phyloP scores from a whole-genome alignment of 2,329 filamentous ascomycete species.

The Ceratocystis destructans region DNA sequence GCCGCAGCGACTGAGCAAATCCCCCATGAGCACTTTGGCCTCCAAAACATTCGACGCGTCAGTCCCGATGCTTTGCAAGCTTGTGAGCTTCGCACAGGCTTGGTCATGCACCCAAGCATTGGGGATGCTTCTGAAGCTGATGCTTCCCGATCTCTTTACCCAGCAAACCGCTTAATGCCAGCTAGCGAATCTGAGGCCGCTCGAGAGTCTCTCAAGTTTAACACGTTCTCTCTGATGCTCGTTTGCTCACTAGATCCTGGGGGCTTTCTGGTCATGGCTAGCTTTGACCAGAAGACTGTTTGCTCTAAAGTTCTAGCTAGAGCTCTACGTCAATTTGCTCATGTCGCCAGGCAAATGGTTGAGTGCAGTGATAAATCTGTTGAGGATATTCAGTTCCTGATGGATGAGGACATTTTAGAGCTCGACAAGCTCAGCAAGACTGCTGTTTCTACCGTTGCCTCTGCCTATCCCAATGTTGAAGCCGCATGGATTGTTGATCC shows the following conservation, averaged over 20 bases:
- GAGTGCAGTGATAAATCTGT: constrained; percentile 26
- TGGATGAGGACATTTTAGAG: constrained; percentile 26
- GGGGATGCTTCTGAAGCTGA: constrained; percentile 22
- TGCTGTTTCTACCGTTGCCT: constrained; percentile 21
- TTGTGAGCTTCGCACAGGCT: constrained; percentile 41
- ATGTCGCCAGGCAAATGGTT: constrained; percentile 38
- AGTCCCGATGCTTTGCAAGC: constrained; percentile 41
- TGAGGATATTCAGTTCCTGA: constrained; percentile 27
- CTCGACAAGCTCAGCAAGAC: constrained; percentile 25
- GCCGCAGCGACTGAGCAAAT: constrained; percentile 43
- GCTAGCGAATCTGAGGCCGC: constrained; percentile 43
- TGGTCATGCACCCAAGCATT: constrained; percentile 38
- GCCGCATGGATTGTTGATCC: constrained; percentile 32
- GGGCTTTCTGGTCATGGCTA: constrained; percentile 46
- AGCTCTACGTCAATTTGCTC: constrained; percentile 38
- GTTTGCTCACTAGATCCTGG: constrained; percentile 46
- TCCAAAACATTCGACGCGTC: constrained; percentile 45
- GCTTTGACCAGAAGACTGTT: constrained; percentile 50
- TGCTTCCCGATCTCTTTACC: constrained; percentile 23
- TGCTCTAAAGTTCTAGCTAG: constrained; percentile 37
- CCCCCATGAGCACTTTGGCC: constrained; percentile 49
- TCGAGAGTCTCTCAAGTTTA: constrained; percentile 45
- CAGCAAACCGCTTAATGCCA: constrained; percentile 40
- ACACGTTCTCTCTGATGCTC: constrained; percentile 49
- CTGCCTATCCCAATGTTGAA: constrained; percentile 23